Conservation (phyloP, 768 basidiomycete species). For the Hygrocybe coccinea region DNA sequence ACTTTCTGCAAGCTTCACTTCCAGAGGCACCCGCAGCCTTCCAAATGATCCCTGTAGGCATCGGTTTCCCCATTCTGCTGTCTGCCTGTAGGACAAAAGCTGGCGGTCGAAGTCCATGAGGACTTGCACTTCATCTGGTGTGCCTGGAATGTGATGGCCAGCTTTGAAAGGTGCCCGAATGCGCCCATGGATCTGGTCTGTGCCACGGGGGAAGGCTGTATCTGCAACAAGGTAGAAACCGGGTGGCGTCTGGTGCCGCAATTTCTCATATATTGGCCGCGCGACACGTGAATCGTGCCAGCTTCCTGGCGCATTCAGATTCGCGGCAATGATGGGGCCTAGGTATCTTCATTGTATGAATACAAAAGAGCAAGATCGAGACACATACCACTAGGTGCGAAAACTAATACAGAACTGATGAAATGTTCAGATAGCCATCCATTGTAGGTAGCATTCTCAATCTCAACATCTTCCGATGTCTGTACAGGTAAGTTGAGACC, state of each 20-base stretch:
- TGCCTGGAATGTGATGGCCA: slow-evolving; percentile 19
- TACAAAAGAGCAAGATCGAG: neutral
- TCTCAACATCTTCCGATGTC: no score
- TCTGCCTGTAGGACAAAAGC: slow-evolving; percentile 42
- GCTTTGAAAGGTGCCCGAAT: slow-evolving; percentile 39
- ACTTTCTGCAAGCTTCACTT: slow-evolving; percentile 23
- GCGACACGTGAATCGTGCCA: slow-evolving; percentile 41
- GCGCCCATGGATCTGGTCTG: slow-evolving; percentile 3
- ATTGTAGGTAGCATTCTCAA: no score
- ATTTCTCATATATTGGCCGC: slow-evolving; percentile 35
- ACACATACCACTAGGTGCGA: slow-evolving; percentile 20
- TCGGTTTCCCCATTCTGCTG: slow-evolving; percentile 50
- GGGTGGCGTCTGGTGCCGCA: slow-evolving; percentile 23
- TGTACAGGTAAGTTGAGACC: no score
- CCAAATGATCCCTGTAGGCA: slow-evolving; percentile 44
- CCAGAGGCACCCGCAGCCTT: slow-evolving; percentile 37
- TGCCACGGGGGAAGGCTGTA: slow-evolving; percentile 37
- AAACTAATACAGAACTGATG: slow-evolving; percentile 33
- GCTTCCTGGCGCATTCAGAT: slow-evolving; percentile 37
- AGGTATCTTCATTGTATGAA: neutral
- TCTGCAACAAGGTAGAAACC: slow-evolving; percentile 37
- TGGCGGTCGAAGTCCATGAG: slow-evolving; percentile 30
- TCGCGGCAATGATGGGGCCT: slow-evolving; percentile 34
- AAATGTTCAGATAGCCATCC: no score
- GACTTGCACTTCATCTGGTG: slow-evolving; percentile 17